These are phyloP conservation scores for Candida krabiensis DNA, from an alignment of 805 yeast species.

Conservation along the genomic window DNA sequence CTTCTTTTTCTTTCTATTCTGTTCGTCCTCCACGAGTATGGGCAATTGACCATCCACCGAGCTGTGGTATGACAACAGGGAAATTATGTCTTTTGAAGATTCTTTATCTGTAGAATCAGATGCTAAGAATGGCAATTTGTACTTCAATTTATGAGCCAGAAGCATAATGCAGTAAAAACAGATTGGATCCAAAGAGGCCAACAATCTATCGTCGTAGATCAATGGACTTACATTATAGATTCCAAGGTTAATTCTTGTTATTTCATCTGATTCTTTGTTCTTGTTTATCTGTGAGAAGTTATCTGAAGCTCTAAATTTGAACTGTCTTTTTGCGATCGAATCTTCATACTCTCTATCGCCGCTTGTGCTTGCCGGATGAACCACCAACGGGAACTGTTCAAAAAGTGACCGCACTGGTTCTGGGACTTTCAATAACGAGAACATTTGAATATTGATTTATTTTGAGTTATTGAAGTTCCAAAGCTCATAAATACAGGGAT, in stretches of 20 bases:
- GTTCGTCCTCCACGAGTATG: conserved; percentile 50
- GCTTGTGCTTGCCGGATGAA: conserved; percentile 38
- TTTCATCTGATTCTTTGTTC: conserved; percentile 24
- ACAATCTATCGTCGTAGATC: conserved; percentile 26
- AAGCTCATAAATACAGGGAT: no score
- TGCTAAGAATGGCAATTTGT: conserved; percentile 40
- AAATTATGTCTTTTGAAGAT: conserved; percentile 34
- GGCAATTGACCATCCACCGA: conserved; percentile 54
- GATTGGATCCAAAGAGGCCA: conserved; percentile 58
- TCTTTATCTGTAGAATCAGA: conserved; percentile 1
- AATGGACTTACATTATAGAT: conserved; percentile 46
- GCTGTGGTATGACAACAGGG: conserved; percentile 48
- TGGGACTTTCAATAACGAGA: conserved; percentile 34
- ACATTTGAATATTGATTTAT: conserved; percentile 1
- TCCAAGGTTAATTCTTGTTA: conserved; percentile 46
- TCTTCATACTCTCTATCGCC: conserved; percentile 11
- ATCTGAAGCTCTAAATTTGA: conserved; percentile 9
- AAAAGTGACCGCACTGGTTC: conserved; percentile 43
- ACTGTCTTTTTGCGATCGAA: conserved; percentile 23
- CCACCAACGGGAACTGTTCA: conserved; percentile 50
- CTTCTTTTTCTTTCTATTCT: conserved; percentile 29
- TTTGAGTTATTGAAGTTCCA: no score
- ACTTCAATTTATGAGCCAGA: conserved; percentile 43
- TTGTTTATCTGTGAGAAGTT: conserved; percentile 16
- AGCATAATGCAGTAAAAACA: conserved; percentile 49